These are phyloP conservation scores for Acacia pycnantha DNA, from an alignment of 331 rosid genomes.

Conservation along the genomic window DNA sequence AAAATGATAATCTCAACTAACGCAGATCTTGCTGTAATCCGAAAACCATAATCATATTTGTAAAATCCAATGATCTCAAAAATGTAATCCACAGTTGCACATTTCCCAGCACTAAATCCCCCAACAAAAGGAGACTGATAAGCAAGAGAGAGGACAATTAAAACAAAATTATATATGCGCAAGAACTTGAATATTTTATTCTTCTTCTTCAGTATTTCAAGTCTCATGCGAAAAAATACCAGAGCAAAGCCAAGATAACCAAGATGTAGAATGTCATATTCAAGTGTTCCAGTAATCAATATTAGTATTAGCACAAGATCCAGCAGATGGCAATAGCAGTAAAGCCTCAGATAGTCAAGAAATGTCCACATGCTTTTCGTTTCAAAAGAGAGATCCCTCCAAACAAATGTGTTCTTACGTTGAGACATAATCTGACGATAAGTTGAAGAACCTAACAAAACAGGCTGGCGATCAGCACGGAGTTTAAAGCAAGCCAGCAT, in stretches of 20 bases:
- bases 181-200: conserved; percentile 84
- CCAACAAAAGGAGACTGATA: conserved; percentile 97
- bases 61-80: conserved; percentile 86
- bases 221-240: conserved; percentile 90
- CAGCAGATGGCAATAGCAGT: conserved; percentile 88
- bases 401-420: conserved; percentile 72
- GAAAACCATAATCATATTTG: conserved; percentile 93
- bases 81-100: conserved; percentile 64
- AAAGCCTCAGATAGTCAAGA: conserved; percentile 95
- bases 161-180: conserved; percentile 89
- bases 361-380: conserved; percentile 99
- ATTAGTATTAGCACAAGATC: conserved; percentile 88
- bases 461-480: conserved; percentile 69
- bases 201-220: conserved; percentile 90
- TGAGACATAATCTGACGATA: conserved; percentile 79
- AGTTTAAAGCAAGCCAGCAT: conserved; percentile 95
- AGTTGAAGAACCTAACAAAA: conserved; percentile 66
- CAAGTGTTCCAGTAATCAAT: conserved; percentile 94
- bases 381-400: conserved; percentile 97
- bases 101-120: conserved; percentile 66
- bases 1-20: conserved; percentile 92
- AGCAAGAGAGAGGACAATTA: conserved; percentile 85
- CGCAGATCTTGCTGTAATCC: conserved; percentile 98
- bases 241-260: conserved; percentile 98
- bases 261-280: conserved; percentile 93